phyloP scores from a whole-genome alignment of 2,329 filamentous ascomycete species.

The Ophiosphaerella korrae region DNA sequence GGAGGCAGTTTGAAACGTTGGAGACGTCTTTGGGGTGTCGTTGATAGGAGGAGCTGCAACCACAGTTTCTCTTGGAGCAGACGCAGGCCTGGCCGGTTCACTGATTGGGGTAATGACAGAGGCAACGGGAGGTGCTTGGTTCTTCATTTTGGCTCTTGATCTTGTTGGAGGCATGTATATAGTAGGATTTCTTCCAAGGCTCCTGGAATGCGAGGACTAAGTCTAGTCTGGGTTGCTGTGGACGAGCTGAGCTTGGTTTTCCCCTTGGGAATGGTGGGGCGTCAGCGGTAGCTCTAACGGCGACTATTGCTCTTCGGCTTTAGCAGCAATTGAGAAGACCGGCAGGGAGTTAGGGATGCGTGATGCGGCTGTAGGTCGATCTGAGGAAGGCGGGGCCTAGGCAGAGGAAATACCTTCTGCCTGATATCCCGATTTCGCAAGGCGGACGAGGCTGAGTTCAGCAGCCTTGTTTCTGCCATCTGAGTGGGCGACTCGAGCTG shows the following conservation, averaged over 20 bases:
- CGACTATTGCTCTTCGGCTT: slow-evolving; percentile 30
- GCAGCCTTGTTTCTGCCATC: slow-evolving; percentile 47
- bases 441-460: slow-evolving; percentile 46
- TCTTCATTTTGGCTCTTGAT: slow-evolving; percentile 43
- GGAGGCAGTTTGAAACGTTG: slow-evolving; percentile 34
- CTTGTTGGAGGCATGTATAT: slow-evolving; percentile 42
- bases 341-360: slow-evolving; percentile 25
- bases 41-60: slow-evolving; percentile 33
- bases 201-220: slow-evolving; percentile 14
- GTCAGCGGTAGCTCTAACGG: slow-evolving; percentile 31
- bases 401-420: slow-evolving; percentile 41
- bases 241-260: slow-evolving; percentile 26
- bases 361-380: slow-evolving; percentile 30
- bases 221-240: too few species aligned
- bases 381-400: slow-evolving; percentile 38
- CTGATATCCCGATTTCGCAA: slow-evolving; percentile 44
- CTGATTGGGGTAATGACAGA: slow-evolving; percentile 28
- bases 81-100: slow-evolving; percentile 30
- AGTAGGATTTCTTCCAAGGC: slow-evolving; percentile 8
- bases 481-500: slow-evolving; percentile 43
- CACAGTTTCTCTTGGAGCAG: slow-evolving; percentile 35
- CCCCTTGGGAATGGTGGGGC: slow-evolving; percentile 41
- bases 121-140: slow-evolving; percentile 28
- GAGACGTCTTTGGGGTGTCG: slow-evolving; percentile 37
- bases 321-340: slow-evolving; percentile 19